Evolutionary conservation across 257 asterid species (phyloP).

Genomic region (Jacaranda mimosifolia): DNA sequence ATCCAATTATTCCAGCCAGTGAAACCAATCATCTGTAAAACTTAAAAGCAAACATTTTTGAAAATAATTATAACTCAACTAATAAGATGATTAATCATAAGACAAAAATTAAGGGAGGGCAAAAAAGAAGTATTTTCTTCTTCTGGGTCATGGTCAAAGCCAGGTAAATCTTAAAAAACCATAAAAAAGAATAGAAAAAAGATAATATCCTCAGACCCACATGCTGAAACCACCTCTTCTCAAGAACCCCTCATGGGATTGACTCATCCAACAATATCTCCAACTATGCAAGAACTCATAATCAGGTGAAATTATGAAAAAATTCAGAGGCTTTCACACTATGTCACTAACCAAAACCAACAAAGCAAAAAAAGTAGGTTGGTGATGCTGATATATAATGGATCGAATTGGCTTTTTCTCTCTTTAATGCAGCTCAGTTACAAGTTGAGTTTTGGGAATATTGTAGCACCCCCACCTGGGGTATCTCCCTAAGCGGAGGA

Average conservation of each 20-base stretch:
- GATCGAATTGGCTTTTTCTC: too few relatives aligned
- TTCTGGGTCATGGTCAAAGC: slow-evolving; percentile 54
- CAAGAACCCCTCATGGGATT: slow-evolving; percentile 56
- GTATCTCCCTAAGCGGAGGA: too few relatives aligned
- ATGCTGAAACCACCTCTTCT: slow-evolving; percentile 64
- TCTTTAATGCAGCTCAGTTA: too few relatives aligned
- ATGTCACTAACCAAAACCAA: slow-evolving; percentile 25
- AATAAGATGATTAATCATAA: slow-evolving; percentile 39
- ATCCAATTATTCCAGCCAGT: slow-evolving; percentile 44
- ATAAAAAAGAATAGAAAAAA: not conserved
- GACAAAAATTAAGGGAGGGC: slow-evolving; percentile 17
- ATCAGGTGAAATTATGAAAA: slow-evolving; percentile 50
- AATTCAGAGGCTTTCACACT: slow-evolving; percentile 56
- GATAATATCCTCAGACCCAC: slow-evolving; percentile 90
- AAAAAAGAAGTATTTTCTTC: slow-evolving; percentile 24
- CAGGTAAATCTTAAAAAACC: slow-evolving; percentile 47
- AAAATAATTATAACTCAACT: slow-evolving; percentile 37
- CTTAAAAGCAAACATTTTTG: slow-evolving; percentile 33
- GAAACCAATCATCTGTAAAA: too few relatives aligned
- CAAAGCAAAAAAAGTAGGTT: too few relatives aligned
- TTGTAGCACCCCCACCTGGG: too few relatives aligned
- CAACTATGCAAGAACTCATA: slow-evolving; percentile 40
- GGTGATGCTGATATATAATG: too few relatives aligned
- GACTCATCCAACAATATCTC: slow-evolving; percentile 54
- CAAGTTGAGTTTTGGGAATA: too few relatives aligned